Conservation (phyloP, 192 early-diverging fungal genomes). For the Piromyces finnis region DNA sequence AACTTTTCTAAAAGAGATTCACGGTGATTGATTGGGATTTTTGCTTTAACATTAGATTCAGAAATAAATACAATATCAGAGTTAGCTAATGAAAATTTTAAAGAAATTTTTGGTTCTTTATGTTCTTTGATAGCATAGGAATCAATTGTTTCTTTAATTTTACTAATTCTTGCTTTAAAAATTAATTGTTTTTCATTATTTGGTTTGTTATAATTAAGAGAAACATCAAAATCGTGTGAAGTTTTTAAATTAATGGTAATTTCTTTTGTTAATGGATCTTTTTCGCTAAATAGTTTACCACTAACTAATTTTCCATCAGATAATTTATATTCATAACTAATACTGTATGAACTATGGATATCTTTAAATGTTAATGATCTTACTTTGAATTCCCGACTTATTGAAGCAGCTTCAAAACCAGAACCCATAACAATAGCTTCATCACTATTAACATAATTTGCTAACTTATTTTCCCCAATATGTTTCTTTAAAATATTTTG, state of each 20-base stretch:
- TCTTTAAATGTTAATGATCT: neutral
- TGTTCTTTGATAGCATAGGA: neutral
- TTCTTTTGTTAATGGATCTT: neutral
- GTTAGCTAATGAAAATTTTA: neutral
- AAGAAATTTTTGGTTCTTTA: neutral
- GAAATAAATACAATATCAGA: neutral
- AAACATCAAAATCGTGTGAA: neutral
- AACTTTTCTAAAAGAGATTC: neutral
- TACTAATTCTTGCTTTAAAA: neutral
- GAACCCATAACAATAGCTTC: conserved; percentile 75
- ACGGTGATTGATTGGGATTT: neutral
- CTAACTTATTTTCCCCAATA: conserved; percentile 70
- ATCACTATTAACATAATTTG: conserved; percentile 86
- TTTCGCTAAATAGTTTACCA: neutral
- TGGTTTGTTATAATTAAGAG: neutral
- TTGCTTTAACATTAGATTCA: neutral
- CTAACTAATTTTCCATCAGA: neutral
- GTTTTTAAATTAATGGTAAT: neutral
- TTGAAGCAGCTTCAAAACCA: conserved; percentile 64
- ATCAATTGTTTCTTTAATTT: neutral
- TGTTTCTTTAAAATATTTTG: conserved; percentile 44
- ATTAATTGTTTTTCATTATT: neutral
- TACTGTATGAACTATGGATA: neutral
- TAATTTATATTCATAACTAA: neutral
- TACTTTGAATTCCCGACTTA: conserved; percentile 74